These are phyloP conservation scores for Apophysomyces trapeziformis DNA, from an alignment of 371 early-diverging fungal genomes.

Conservation along the genomic window DNA sequence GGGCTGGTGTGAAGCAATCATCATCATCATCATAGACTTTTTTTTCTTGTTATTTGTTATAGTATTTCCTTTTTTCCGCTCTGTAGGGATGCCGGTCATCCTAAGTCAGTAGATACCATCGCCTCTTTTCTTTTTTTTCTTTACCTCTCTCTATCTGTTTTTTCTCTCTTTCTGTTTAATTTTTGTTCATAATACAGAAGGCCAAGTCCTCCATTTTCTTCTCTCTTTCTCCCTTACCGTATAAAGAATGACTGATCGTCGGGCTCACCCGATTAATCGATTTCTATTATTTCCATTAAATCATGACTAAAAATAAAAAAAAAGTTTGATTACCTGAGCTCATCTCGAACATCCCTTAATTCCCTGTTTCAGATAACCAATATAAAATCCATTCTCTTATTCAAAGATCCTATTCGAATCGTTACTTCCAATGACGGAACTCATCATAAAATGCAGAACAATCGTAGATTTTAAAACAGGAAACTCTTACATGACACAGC, in stretches of 20 bases:
- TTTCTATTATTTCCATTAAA: not conserved
- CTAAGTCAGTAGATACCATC: slow-evolving; percentile 58
- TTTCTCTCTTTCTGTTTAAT: not conserved
- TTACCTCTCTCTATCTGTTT: slow-evolving; percentile 54
- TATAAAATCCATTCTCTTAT: no score
- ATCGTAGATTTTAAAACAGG: not conserved
- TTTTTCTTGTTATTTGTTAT: not conserved
- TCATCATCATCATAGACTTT: slow-evolving; percentile 2
- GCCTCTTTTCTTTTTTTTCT: slow-evolving; percentile 83
- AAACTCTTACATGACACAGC: no score
- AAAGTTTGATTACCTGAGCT: not conserved
- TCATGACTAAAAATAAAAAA: slow-evolving; percentile 4
- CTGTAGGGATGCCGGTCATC: slow-evolving; percentile 7
- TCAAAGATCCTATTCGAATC: no score
- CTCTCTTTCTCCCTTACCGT: not conserved
- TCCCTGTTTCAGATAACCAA: no score
- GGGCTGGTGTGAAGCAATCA: slow-evolving; percentile 10
- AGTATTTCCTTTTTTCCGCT: not conserved
- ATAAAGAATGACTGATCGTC: slow-evolving; percentile 1
- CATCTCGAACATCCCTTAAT: not conserved
- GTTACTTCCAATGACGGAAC: no score
- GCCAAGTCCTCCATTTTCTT: no score
- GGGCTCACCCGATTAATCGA: not conserved
- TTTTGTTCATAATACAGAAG: slow-evolving; percentile 5
- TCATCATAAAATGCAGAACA: not conserved